Percentiles rank a stretch among this genome's conserved stretches.
Conservation (phyloP, 768 basidiomycete species). For the Mycena galericulata region DNA sequence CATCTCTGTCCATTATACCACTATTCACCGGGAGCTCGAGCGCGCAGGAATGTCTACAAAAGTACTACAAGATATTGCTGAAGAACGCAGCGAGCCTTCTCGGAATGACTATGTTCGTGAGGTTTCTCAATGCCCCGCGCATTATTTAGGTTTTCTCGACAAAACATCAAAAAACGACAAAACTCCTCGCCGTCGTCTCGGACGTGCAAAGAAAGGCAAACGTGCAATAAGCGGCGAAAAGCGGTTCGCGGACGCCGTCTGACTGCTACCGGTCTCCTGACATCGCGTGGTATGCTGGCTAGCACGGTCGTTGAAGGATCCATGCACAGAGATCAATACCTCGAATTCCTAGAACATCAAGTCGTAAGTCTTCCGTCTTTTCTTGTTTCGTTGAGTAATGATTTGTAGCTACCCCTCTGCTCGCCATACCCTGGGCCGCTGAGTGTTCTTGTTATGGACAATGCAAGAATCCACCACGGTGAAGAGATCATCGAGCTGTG, state of each 20-base stretch:
- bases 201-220: background rate
- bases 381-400: background rate
- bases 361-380: background rate
- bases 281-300: background rate
- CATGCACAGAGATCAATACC: background rate
- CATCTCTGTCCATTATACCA: constrained; percentile 47
- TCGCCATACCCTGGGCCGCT: background rate
- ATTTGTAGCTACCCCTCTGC: background rate
- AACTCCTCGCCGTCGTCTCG: constrained; percentile 28
- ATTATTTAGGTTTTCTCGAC: constrained; percentile 51
- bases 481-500: background rate
- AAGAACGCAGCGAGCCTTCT: constrained; percentile 42
- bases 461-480: background rate
- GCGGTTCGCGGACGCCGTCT: background rate
- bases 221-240: background rate
- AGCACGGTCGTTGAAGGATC: constrained; percentile 4
- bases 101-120: constrained; percentile 39
- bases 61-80: constrained; percentile 44
- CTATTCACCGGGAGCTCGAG: constrained; percentile 46
- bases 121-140: constrained; percentile 44
- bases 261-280: background rate
- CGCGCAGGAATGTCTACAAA: constrained; percentile 42
- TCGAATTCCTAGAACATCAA: background rate
- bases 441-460: background rate
- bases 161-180: constrained; percentile 48